Evolutionary conservation across 2,329 filamentous ascomycete genomes (phyloP).

Genomic region (Onygenales sp.): DNA sequence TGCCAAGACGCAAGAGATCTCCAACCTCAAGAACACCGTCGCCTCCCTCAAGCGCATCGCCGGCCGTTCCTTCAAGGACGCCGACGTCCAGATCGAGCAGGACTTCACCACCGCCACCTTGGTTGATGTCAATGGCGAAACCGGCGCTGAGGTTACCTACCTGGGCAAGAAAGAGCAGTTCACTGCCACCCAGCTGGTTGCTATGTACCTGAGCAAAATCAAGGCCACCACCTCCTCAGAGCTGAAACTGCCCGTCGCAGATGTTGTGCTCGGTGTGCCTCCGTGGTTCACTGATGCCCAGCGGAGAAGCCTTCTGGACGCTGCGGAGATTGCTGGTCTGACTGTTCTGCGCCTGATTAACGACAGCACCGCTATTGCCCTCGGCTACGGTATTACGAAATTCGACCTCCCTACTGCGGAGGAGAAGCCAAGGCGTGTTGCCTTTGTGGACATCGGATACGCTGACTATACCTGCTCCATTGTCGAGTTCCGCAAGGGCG

Average conservation of each 20-base stretch:
- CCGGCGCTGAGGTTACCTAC: slow-evolving; percentile 89
- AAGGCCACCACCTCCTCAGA: slow-evolving; percentile 79
- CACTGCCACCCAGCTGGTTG: slow-evolving; percentile 83
- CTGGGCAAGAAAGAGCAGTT: slow-evolving; percentile 92
- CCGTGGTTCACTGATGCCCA: slow-evolving; percentile 96
- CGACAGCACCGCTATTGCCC: slow-evolving; percentile 90
- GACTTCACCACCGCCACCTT: slow-evolving; percentile 78
- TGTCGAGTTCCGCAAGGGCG: slow-evolving; percentile 94
- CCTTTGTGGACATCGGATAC: slow-evolving; percentile 91
- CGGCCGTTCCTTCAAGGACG: slow-evolving; percentile 77
- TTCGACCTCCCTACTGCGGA: slow-evolving; percentile 79
- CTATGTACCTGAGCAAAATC: slow-evolving; percentile 94
- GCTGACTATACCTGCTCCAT: slow-evolving; percentile 91
- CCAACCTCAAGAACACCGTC: slow-evolving; percentile 99
- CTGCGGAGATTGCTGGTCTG: slow-evolving; percentile 84
- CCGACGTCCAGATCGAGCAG: slow-evolving; percentile 88
- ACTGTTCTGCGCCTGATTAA: slow-evolving; percentile 93
- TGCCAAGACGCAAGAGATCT: slow-evolving; percentile 97
- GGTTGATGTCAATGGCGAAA: slow-evolving; percentile 85
- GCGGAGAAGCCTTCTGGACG: slow-evolving; percentile 80
- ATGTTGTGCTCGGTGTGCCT: slow-evolving; percentile 88
- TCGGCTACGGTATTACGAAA: slow-evolving; percentile 98
- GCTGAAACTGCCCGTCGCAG: slow-evolving; percentile 81
- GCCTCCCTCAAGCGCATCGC: slow-evolving; percentile 83
- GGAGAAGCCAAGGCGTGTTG: slow-evolving; percentile 83